A percentile compares a stretch with the other conserved stretches of the same genome.
Conservation (phyloP, 306 rosid species). For the Begonia fuchsioides region DNA sequence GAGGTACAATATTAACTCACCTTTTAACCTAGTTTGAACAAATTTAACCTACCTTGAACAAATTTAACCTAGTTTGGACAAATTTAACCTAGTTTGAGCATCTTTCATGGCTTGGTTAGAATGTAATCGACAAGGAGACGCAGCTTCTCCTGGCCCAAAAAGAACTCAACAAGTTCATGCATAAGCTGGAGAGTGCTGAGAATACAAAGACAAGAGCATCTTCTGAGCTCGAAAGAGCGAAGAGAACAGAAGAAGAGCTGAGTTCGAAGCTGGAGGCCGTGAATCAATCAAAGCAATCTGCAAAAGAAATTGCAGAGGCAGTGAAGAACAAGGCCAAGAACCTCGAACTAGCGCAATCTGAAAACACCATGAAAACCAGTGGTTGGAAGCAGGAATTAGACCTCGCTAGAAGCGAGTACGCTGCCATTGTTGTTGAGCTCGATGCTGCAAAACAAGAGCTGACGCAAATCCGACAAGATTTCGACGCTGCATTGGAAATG, state of each 20-base stretch:
- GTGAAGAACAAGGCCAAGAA: constrained; percentile 27
- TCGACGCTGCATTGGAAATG: constrained; percentile 62
- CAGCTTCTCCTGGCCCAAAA: constrained; percentile 51
- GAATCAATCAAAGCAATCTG: constrained; percentile 40
- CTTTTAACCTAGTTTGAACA: too few species aligned
- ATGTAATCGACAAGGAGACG: constrained; percentile 60
- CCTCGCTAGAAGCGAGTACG: constrained; percentile 40
- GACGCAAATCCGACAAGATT: constrained; percentile 65
- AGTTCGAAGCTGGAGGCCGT: constrained; percentile 30
- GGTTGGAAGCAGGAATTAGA: constrained; percentile 57
- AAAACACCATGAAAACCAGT: constrained; percentile 24
- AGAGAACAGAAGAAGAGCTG: constrained; percentile 32
- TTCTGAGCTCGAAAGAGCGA: constrained; percentile 55
- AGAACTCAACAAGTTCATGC: constrained; percentile 40
- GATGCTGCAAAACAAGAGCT: constrained; percentile 74
- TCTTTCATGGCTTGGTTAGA: constrained; percentile 15
- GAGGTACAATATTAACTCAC: constrained; percentile 1
- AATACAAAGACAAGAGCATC: constrained; percentile 30
- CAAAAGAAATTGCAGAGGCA: constrained; percentile 37
- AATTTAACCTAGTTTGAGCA: too few species aligned
- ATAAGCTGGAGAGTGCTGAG: constrained; percentile 29
- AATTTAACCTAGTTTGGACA: too few species aligned
- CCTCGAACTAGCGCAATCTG: constrained; percentile 26
- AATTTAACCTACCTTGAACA: too few species aligned
- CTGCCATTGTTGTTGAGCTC: constrained; percentile 24